Evolutionary conservation across 75 land plant species (phyloP).

Genomic region (Pinus tabuliformis): DNA sequence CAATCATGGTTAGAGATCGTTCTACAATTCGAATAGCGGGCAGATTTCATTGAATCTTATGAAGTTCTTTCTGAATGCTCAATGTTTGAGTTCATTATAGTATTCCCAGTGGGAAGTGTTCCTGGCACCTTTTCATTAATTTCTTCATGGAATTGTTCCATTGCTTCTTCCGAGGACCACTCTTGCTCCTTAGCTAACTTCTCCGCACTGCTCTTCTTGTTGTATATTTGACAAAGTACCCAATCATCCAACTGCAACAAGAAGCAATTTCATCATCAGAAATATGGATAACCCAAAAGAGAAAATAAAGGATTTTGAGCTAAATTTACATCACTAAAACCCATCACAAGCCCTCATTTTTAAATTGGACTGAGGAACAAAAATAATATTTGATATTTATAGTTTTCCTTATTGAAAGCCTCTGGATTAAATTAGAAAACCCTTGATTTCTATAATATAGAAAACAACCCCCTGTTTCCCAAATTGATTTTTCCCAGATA

Average conservation of each 20-base stretch:
- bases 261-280: background rate
- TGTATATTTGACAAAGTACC: constrained; percentile 61
- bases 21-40: background rate
- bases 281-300: background rate
- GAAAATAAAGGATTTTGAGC: too few relatives aligned
- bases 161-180: background rate
- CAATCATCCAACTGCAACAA: constrained; percentile 59
- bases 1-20: background rate
- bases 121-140: constrained; percentile 21
- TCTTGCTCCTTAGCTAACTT: constrained; percentile 14
- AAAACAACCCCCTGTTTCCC: too few relatives aligned
- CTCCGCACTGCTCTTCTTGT: constrained; percentile 52
- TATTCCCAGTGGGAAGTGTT: background rate
- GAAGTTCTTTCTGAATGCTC: constrained; percentile 12
- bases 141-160: background rate
- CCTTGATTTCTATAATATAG: too few relatives aligned
- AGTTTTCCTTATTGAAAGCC: too few relatives aligned
- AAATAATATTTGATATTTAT: too few relatives aligned
- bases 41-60: constrained; percentile 4
- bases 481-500: too few relatives aligned
- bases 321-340: too few relatives aligned
- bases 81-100: background rate
- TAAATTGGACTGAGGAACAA: too few relatives aligned
- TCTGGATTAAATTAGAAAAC: too few relatives aligned
- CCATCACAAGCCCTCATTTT: too few relatives aligned